Evolutionary conservation across 2,329 filamentous ascomycete species (phyloP).

Genomic region (Hypoxylon sp.): DNA sequence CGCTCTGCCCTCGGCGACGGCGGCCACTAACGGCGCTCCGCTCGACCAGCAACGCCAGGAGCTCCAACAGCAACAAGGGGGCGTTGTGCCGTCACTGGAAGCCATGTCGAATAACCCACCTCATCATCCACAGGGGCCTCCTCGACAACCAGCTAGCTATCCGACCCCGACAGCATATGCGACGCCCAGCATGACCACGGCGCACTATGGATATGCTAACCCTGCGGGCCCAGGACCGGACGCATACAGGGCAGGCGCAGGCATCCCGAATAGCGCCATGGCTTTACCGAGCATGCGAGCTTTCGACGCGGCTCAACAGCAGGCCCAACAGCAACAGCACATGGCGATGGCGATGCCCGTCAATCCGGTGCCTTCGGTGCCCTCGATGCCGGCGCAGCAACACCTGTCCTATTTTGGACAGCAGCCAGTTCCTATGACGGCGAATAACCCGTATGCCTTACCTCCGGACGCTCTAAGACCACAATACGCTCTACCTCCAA

Average conservation of each 20-base stretch:
- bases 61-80: constrained; percentile 34
- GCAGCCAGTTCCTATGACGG: constrained; percentile 54
- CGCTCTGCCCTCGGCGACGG: constrained; percentile 37
- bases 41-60: constrained; percentile 36
- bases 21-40: constrained; percentile 36
- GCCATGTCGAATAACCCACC: constrained; percentile 54
- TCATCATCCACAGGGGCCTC: constrained; percentile 48
- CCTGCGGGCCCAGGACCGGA: constrained; percentile 51
- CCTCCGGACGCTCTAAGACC: constrained; percentile 60
- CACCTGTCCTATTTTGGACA: constrained; percentile 62
- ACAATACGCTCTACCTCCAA: constrained; percentile 63
- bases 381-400: constrained; percentile 55
- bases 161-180: constrained; percentile 50
- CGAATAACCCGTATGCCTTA: constrained; percentile 60
- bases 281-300: constrained; percentile 62
- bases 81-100: constrained; percentile 45
- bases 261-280: constrained; percentile 54
- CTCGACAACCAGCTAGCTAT: constrained; percentile 51
- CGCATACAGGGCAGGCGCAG: constrained; percentile 55
- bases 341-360: constrained; percentile 58
- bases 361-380: constrained; percentile 56
- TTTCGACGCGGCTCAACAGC: constrained; percentile 57
- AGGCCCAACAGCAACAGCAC: constrained; percentile 53
- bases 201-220: constrained; percentile 53
- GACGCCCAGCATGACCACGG: constrained; percentile 48